Evolutionary conservation across 306 rosid species (phyloP).

Genomic region (Gleditsia sinensis): DNA sequence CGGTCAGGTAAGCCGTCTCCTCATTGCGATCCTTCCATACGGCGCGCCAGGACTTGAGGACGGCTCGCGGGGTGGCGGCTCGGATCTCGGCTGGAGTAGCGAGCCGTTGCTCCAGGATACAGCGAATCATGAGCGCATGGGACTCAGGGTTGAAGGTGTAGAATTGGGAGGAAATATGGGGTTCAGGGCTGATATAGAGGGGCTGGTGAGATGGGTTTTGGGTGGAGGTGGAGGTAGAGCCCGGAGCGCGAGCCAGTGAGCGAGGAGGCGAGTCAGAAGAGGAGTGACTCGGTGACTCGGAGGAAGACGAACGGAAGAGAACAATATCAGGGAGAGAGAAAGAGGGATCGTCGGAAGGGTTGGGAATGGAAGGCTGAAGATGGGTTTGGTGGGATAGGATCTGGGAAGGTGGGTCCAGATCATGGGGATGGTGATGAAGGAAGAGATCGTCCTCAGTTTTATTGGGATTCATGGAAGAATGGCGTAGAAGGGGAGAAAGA

Average conservation of each 20-base stretch:
- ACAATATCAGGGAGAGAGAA: conserved; percentile 79
- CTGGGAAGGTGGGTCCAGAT: conserved; percentile 48
- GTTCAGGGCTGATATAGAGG: conserved; percentile 69
- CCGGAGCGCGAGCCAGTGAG: conserved; percentile 18
- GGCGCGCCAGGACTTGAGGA: conserved; percentile 91
- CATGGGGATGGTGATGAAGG: conserved; percentile 52
- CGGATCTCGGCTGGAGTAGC: conserved; percentile 88
- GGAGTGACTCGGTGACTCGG: conserved; percentile 44
- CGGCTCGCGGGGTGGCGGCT: conserved; percentile 72
- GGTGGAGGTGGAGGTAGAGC: conserved; percentile 20
- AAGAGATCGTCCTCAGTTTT: conserved; percentile 75
- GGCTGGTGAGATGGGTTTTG: conserved; percentile 34
- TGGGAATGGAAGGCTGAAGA: conserved; percentile 50
- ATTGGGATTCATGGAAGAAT: conserved; percentile 67
- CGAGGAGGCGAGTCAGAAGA: conserved; percentile 40
- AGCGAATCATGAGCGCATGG: conserved; percentile 87
- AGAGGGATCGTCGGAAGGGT: conserved; percentile 41
- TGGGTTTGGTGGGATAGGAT: conserved; percentile 42
- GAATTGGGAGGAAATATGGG: conserved; percentile 91
- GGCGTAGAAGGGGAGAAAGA: no score
- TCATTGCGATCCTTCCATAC: conserved; percentile 99
- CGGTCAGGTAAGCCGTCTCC: conserved; percentile 93
- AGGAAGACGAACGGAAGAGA: conserved; percentile 67
- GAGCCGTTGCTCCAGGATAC: conserved; percentile 75
- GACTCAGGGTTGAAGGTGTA: conserved; percentile 92